These are phyloP conservation scores for Eucalyptus cladocalyx DNA, from an alignment of 345 rosid genomes.

Conservation along the genomic window DNA sequence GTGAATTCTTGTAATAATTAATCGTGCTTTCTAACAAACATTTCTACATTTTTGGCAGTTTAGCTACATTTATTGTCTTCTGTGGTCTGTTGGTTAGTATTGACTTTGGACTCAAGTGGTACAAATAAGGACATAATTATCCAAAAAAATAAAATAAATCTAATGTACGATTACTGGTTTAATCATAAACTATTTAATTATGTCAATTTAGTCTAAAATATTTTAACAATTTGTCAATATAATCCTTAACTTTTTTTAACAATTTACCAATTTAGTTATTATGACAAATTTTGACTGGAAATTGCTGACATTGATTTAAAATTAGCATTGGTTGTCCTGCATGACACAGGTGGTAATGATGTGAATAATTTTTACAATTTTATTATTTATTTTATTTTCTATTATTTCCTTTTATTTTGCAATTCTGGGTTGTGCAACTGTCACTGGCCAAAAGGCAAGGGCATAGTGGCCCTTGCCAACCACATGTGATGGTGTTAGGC, in stretches of 20 bases:
- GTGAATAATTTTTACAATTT: too few relatives aligned
- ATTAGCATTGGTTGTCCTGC: accelerated
- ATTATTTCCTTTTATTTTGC: neutral
- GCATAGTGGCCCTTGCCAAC: neutral
- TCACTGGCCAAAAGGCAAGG: neutral
- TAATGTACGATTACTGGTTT: too few relatives aligned
- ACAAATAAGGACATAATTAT: neutral
- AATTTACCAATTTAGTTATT: too few relatives aligned
- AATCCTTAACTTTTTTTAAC: too few relatives aligned
- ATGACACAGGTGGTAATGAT: neutral
- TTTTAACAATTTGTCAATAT: too few relatives aligned
- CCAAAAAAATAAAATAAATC: neutral
- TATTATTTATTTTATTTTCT: too few relatives aligned
- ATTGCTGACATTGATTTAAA: accelerated
- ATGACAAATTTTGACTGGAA: accelerated
- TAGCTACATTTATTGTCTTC: neutral
- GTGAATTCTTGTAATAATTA: neutral
- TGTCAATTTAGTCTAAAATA: too few relatives aligned
- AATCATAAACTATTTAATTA: too few relatives aligned
- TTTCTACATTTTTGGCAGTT: neutral
- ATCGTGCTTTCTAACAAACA: neutral
- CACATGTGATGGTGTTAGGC: neutral
- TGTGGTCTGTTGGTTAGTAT: neutral
- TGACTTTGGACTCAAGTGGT: neutral
- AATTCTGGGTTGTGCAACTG: accelerated